Base-by-base conservation (phyloP, 2,329 filamentous ascomycete species). In the Trichoderma guizhouense region DNA sequence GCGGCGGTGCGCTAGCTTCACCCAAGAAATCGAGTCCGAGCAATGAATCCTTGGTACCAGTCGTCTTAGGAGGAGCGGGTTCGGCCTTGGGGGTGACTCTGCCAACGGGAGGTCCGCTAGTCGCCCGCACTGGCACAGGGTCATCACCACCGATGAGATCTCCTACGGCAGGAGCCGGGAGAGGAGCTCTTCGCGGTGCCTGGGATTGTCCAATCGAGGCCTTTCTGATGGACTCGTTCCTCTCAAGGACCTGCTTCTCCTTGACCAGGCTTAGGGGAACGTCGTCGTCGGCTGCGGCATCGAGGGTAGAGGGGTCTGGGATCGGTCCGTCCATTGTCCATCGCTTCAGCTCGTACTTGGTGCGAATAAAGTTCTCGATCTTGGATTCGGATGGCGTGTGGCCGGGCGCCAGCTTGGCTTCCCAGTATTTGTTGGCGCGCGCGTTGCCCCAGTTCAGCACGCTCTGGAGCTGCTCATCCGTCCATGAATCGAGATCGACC, bases 321-420 rank as follows among this genome's bases (percentile, higher is more conserved):
- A 97, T 95, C 6, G 90, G 91, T 1, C 96, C 96, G 73, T 99
- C 96, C 95, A 98, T 98, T n/a, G 94, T 92, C 96, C 96, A 99
- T 84, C 97, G 89, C 88, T 97, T 98, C 69, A 96, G 92, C 82
- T 99, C 96, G 82, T 99, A 99, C 83, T 99, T 99, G 71, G 97
- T 99, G 76, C 96, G 91, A 78, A 99, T 98, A 79, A 99, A 99
- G 86, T 98, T 99, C 87, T 99, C 96, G 77, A 99, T 98, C 87
- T 99, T 99, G 76, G 93, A 89, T 85, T 99, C 97, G 26, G 95
- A 97, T 1, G 96, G 96, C 61, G 95, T 90, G 82, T 99, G 96
- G 72, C 95, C 95, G 15, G 92, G 84, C 3, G 95, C 94, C 78
- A 99, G 84, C 84, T 98, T 99, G 74, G 93, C 90, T 83, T 99